phyloP scores from a whole-genome alignment of 805 yeast species.

The Wickerhamiella alocasiicola region DNA sequence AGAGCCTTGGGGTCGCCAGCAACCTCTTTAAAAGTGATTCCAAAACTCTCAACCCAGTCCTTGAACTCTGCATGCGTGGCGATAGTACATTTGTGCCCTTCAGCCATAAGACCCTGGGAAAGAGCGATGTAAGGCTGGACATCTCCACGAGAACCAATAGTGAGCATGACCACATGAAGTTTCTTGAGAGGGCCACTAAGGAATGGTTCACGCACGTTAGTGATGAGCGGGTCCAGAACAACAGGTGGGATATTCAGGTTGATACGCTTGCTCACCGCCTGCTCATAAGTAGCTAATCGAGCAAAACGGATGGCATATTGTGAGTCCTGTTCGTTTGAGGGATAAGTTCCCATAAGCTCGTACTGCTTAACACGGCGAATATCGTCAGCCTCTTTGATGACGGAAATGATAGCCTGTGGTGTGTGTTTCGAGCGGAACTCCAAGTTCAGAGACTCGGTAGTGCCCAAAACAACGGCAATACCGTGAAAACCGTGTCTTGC shows the following conservation, averaged over 20 bases:
- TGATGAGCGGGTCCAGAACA: slow-evolving; percentile 18
- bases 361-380: slow-evolving; percentile 4
- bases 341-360: slow-evolving; percentile 9
- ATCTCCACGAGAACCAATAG: slow-evolving; percentile 94
- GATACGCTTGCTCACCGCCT: slow-evolving; percentile 11
- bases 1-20: slow-evolving; percentile 91
- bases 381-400: neutral
- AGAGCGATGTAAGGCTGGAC: slow-evolving; percentile 92
- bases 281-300: slow-evolving; percentile 19
- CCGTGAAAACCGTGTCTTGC: slow-evolving; percentile 41
- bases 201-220: slow-evolving; percentile 16
- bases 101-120: slow-evolving; percentile 62
- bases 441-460: slow-evolving; percentile 63
- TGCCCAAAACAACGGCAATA: slow-evolving; percentile 53
- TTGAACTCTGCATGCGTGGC: slow-evolving; percentile 78
- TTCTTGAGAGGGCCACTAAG: slow-evolving; percentile 41
- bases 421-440: slow-evolving; percentile 37
- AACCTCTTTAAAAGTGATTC: slow-evolving; percentile 54
- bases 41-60: slow-evolving; percentile 58
- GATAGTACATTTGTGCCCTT: slow-evolving; percentile 75
- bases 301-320: slow-evolving; percentile 17
- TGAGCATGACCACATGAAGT: slow-evolving; percentile 53
- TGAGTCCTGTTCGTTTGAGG: slow-evolving; percentile 2
- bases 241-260: slow-evolving; percentile 19
- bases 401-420: neutral